A percentile compares a stretch with the other conserved stretches of the same genome.
Evolutionary conservation across 139 green algal species (phyloP).

Genomic region (Chlamydomonas schloesseri): DNA sequence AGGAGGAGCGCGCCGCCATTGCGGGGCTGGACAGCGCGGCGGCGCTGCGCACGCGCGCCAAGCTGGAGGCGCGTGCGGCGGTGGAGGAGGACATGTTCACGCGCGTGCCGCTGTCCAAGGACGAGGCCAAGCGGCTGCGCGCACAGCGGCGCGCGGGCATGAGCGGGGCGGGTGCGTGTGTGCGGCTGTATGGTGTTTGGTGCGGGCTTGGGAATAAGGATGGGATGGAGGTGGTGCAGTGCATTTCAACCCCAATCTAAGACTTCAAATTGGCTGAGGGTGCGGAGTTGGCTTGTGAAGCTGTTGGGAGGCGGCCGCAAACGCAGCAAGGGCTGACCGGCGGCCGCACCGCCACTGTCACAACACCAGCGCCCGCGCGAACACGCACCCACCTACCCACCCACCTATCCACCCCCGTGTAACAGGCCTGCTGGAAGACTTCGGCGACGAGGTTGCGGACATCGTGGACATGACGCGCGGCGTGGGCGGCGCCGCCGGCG

Average conservation of each 20-base stretch:
- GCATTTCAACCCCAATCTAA: too few species aligned
- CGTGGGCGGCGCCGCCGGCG: slow-evolving; percentile 1
- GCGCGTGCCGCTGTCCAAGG: slow-evolving; percentile 85
- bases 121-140: slow-evolving; percentile 86
- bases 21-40: slow-evolving; percentile 49
- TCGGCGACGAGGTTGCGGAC: slow-evolving; percentile 93
- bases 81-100: slow-evolving; percentile 94
- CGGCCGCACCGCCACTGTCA: too few species aligned
- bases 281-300: too few species aligned
- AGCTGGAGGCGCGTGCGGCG: slow-evolving; percentile 79
- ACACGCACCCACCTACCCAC: too few species aligned
- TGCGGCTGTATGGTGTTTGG: too few species aligned
- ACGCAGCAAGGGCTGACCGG: too few species aligned
- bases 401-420: too few species aligned
- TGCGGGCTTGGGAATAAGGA: too few species aligned
- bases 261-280: too few species aligned
- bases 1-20: slow-evolving; percentile 75
- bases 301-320: too few species aligned
- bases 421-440: slow-evolving; percentile 86
- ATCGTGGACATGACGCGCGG: slow-evolving; percentile 69
- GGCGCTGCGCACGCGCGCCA: slow-evolving; percentile 69
- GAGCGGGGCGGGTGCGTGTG: slow-evolving; percentile 28
- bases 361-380: too few species aligned
- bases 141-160: slow-evolving; percentile 47
- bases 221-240: too few species aligned